Conservation (phyloP, 2,329 filamentous ascomycete genomes). For the Aspergillus sclerotialis region DNA sequence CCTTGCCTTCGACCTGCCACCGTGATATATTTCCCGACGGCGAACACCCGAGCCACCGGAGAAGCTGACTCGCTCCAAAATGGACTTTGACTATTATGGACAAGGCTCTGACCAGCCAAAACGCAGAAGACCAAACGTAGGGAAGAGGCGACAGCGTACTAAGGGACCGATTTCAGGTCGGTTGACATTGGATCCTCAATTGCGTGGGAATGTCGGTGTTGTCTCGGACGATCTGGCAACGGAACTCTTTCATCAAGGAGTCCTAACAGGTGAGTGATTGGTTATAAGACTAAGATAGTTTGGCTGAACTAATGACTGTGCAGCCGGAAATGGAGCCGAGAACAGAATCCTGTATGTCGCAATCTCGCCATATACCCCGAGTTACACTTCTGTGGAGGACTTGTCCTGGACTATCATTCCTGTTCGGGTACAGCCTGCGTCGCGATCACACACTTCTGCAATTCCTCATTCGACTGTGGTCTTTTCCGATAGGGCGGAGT, state of each 20-base stretch:
- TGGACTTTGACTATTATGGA: conserved; percentile 37
- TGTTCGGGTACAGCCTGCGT: conserved; percentile 48
- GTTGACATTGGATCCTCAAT: conserved; percentile 74
- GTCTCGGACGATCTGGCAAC: conserved; percentile 79
- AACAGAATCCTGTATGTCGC: conserved; percentile 37
- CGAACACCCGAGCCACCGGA: conserved; percentile 9
- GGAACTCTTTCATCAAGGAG: conserved; percentile 63
- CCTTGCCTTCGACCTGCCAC: not conserved
- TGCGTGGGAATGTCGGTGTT: conserved; percentile 78
- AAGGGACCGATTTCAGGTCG: conserved; percentile 72
- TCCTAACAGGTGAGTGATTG: conserved; percentile 43
- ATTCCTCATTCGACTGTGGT: conserved; percentile 72
- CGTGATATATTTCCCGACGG: conserved; percentile 12
- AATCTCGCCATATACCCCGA: conserved; percentile 40
- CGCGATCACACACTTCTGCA: conserved; percentile 47
- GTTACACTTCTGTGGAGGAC: conserved; percentile 44
- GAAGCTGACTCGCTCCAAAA: conserved; percentile 16
- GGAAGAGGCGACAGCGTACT: conserved; percentile 43
- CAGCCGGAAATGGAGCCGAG: conserved; percentile 15
- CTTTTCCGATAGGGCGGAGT: conserved; percentile 63
- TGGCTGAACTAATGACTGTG: conserved; percentile 1
- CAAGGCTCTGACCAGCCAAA: conserved; percentile 41
- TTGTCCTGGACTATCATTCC: conserved; percentile 81
- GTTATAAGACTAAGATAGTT: conserved; percentile 1
- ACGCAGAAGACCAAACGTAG: conserved; percentile 43